A percentile compares a stretch with the other conserved stretches of the same genome.
Conservation (phyloP, 805 yeast species). For the Scheffersomyces coipomensis region DNA sequence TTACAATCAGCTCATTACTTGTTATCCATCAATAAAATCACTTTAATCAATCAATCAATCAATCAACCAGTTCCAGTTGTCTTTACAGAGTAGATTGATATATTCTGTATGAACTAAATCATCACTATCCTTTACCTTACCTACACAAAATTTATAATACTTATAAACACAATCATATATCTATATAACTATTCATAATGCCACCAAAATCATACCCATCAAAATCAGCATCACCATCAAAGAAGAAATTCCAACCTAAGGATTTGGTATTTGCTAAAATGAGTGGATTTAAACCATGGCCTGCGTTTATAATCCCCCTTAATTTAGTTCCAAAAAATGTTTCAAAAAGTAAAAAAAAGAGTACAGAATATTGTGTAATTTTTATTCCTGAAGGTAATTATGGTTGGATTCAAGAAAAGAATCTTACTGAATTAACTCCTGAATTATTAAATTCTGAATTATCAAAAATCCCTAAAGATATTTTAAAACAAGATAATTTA, state of each 20-base stretch:
- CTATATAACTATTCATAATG: slow-evolving; percentile 16
- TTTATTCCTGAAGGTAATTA: slow-evolving; percentile 47
- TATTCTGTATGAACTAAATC: no score
- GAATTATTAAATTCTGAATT: slow-evolving; percentile 24
- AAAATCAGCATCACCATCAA: slow-evolving; percentile 11
- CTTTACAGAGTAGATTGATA: no score
- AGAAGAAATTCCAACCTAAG: slow-evolving; percentile 23
- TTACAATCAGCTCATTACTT: no score
- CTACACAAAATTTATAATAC: no score
- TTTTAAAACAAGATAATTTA: slow-evolving; percentile 8
- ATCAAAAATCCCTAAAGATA: slow-evolving; percentile 11
- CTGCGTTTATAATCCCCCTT: slow-evolving; percentile 45
- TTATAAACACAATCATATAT: neutral
- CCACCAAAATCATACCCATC: slow-evolving; percentile 27
- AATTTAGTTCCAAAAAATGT: slow-evolving; percentile 35
- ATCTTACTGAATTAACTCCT: slow-evolving; percentile 27
- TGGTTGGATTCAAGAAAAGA: slow-evolving; percentile 43
- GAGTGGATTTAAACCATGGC: slow-evolving; percentile 49
- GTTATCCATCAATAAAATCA: no score
- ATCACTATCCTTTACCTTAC: no score
- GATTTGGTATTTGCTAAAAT: slow-evolving; percentile 45
- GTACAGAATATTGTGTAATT: slow-evolving; percentile 39
- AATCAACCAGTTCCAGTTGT: no score
- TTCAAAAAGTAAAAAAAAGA: slow-evolving; percentile 32
- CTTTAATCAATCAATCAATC: no score